phyloP scores from a whole-genome alignment of 768 basidiomycete species.

The Boletales sp. region DNA sequence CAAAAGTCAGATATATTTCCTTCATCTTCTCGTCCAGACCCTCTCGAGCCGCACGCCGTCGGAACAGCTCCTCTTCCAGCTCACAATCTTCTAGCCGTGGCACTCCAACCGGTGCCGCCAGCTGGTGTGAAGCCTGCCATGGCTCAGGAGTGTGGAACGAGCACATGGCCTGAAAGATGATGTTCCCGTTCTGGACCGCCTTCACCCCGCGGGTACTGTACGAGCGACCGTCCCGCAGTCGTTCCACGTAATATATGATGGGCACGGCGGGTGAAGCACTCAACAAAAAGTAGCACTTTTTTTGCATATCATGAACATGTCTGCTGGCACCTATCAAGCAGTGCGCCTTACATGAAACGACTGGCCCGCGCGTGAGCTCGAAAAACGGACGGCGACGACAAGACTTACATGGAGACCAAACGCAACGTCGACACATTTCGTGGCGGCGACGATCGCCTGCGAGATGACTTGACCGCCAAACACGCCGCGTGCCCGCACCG shows the following conservation, averaged over 20 bases:
- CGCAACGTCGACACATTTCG: slow-evolving; percentile 62
- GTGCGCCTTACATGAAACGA: slow-evolving; percentile 63
- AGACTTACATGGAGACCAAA: slow-evolving; percentile 69
- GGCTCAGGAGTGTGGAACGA: slow-evolving; percentile 82
- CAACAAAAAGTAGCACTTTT: slow-evolving; percentile 77
- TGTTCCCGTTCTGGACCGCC: slow-evolving; percentile 51
- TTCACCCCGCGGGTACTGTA: slow-evolving; percentile 66
- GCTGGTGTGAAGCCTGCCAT: slow-evolving; percentile 67
- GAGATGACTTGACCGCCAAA: slow-evolving; percentile 91
- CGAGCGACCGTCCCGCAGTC: slow-evolving; percentile 68
- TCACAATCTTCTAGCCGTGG: slow-evolving; percentile 60
- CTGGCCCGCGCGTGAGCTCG: slow-evolving; percentile 30
- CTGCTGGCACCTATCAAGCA: not conserved
- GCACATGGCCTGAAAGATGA: slow-evolving; percentile 66
- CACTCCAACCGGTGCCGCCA: slow-evolving; percentile 57
- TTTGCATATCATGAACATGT: slow-evolving; percentile 4
- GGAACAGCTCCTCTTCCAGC: slow-evolving; percentile 46
- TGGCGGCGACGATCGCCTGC: slow-evolving; percentile 80
- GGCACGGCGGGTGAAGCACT: slow-evolving; percentile 71
- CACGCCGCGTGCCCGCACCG: slow-evolving; percentile 61
- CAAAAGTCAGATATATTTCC: slow-evolving; percentile 29
- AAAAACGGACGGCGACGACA: not conserved
- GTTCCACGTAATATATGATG: slow-evolving; percentile 76
- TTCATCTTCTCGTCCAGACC: slow-evolving; percentile 32
- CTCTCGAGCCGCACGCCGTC: slow-evolving; percentile 24